Base-by-base conservation (phyloP, 352 stramenopile species). In the Pythium aquatile region DNA sequence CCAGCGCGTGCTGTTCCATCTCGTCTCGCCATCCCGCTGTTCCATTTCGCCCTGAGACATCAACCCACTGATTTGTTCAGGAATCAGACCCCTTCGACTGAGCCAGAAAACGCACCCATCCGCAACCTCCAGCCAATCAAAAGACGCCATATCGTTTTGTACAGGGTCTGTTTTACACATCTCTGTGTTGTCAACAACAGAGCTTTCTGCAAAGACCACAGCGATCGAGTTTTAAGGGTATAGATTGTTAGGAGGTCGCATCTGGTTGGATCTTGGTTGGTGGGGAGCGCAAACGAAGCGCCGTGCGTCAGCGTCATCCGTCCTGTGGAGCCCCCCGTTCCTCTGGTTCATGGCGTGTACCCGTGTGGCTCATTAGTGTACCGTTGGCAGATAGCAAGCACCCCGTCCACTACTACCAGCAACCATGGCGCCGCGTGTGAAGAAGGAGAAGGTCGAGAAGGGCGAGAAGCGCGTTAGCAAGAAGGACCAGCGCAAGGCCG, bases 401-500 rank as follows among this genome's bases (percentile, higher is more conserved):
- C 20, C 39, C 26, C 17, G 46, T 57, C 46, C 20, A 17, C 55
- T 20, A 42, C 17, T 17, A 42, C 44, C 5, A 28, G 39, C 46
- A 32, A 72, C 46, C 40, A 92, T 88, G 70, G 62, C 83, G 65
- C 81, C 78, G 54, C 79, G 78, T 16, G 78, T 78, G 55, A 93
- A 91, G 77, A 86, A 78, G 63, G 84, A 93, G 61, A 70, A 60
- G 40, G 42, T 30, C 29, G 60, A 66, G 49, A 66, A 70, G 63
- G 28, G 46, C 20, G 46, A 54, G 24, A 69, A 69, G 63, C 85
- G 85, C 60, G 79, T 83, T 74, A 79, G 73, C 48, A 93, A 91
- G 76, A 93, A 91, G 73, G 80, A 88, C 58, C 76, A 64, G 44
- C 81, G 81, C 63, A 93, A 93, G 77, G 87, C 87, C 47, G 73